These are phyloP conservation scores for Tolypocladium tundrense DNA, from an alignment of 2,329 filamentous ascomycete genomes.

Conservation along the genomic window DNA sequence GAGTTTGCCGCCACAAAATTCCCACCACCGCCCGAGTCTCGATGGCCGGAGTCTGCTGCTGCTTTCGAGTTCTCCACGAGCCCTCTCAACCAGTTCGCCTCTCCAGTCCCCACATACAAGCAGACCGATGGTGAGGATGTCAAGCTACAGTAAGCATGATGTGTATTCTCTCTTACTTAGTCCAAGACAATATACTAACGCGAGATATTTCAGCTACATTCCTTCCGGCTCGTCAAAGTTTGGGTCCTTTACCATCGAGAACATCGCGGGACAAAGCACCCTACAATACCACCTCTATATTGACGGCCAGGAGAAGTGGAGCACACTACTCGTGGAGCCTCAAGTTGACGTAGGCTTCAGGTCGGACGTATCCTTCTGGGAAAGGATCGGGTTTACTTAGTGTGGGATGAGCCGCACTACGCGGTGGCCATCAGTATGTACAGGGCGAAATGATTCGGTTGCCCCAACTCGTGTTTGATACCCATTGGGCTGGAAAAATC, in stretches of 20 bases:
- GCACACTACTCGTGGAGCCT: slow-evolving; percentile 41
- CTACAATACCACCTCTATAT: slow-evolving; percentile 76
- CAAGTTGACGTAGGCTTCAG: slow-evolving; percentile 16
- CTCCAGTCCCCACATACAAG: slow-evolving; percentile 72
- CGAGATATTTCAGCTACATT: slow-evolving; percentile 47
- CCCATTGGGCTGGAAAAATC: not conserved
- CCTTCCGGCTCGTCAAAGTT: slow-evolving; percentile 85
- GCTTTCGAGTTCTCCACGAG: slow-evolving; percentile 90
- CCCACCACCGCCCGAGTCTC: slow-evolving; percentile 49
- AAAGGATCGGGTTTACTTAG: slow-evolving; percentile 21
- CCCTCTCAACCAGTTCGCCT: slow-evolving; percentile 87
- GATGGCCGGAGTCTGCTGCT: slow-evolving; percentile 51
- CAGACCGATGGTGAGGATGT: slow-evolving; percentile 78
- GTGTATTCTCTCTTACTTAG: not conserved
- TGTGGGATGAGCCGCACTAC: not conserved
- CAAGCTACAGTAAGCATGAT: slow-evolving; percentile 61
- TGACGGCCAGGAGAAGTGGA: slow-evolving; percentile 73
- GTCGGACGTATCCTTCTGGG: slow-evolving; percentile 34
- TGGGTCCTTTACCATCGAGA: slow-evolving; percentile 61
- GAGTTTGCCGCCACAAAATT: slow-evolving; percentile 88
- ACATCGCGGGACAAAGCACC: slow-evolving; percentile 53
- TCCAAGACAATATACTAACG: slow-evolving; percentile 1
- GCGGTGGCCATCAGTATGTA: not conserved
- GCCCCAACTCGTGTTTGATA: not conserved
- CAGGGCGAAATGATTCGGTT: not conserved